phyloP scores from a whole-genome alignment of 139 green algal species.

The Volvox reticuliferus region DNA sequence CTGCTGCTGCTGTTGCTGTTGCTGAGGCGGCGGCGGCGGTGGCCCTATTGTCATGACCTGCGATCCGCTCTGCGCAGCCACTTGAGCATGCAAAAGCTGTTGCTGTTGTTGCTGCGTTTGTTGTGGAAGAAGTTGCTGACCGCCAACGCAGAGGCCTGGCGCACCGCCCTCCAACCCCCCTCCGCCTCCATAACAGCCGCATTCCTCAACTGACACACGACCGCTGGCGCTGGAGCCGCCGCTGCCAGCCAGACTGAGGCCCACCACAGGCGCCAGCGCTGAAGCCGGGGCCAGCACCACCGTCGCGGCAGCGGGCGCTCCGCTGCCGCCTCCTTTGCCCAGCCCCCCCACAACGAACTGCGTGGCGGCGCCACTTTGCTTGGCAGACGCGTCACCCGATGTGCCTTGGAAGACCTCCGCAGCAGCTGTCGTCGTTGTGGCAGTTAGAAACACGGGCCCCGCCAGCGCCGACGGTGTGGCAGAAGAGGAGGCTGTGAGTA shows the following conservation, averaged over 20 bases:
- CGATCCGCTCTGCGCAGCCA: not conserved
- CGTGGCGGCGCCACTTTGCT: not conserved
- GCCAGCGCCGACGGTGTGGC: slow-evolving; percentile 12
- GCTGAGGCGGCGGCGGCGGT: not conserved
- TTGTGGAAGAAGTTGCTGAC: not conserved
- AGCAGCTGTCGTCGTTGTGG: not conserved
- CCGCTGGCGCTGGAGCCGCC: not conserved
- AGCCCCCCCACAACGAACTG: not conserved
- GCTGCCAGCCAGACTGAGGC: not conserved
- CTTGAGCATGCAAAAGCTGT: not conserved
- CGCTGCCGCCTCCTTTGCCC: not conserved
- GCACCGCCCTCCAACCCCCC: not conserved
- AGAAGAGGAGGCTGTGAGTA: slow-evolving; percentile 29
- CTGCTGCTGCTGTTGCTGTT: not conserved
- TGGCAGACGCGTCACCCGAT: not conserved
- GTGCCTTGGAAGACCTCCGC: not conserved
- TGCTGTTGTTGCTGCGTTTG: not conserved
- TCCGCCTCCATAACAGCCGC: not conserved
- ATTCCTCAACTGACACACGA: not conserved
- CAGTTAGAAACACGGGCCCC: slow-evolving; percentile 31
- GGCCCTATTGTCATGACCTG: not conserved
- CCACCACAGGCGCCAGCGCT: not conserved
- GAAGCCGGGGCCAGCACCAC: slow-evolving; percentile 13
- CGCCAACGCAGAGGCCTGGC: too few relatives aligned
- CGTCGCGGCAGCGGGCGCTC: not conserved